phyloP scores from a whole-genome alignment of 768 basidiomycete species.

The Boletus vinaceobasis region DNA sequence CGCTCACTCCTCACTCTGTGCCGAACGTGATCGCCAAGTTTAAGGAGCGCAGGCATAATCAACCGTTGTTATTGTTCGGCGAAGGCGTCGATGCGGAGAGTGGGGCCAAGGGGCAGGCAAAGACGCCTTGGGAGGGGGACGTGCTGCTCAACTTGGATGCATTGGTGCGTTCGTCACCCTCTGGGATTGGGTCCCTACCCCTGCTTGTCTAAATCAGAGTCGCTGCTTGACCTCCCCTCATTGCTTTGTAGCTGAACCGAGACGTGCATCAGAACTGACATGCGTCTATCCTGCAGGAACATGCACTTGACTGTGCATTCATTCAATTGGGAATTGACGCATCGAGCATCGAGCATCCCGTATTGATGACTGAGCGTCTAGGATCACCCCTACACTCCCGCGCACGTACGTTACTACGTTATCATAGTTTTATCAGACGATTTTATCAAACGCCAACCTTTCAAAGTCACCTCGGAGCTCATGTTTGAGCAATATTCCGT shows the following conservation, averaged over 20 bases:
- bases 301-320: constrained; percentile 90
- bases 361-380: constrained; percentile 91
- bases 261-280: neutral
- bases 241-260: neutral
- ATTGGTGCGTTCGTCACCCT: constrained; percentile 57
- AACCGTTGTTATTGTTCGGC: constrained; percentile 82
- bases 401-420: constrained; percentile 52
- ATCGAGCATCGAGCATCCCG: constrained; percentile 73
- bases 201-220: neutral
- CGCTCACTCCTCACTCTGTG: constrained; percentile 48
- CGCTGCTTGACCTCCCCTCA: constrained; percentile 3
- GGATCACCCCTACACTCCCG: constrained; percentile 87
- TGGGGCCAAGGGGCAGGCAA: constrained; percentile 72
- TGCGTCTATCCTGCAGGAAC: constrained; percentile 62
- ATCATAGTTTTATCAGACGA: neutral
- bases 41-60: constrained; percentile 84
- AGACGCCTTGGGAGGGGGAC: constrained; percentile 92
- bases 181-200: neutral
- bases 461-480: constrained; percentile 87
- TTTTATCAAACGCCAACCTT: neutral
- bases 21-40: constrained; percentile 81
- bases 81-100: constrained; percentile 85
- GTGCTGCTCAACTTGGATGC: constrained; percentile 89
- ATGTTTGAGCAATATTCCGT: constrained; percentile 92
- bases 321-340: constrained; percentile 81